Percentiles rank a stretch among this genome's conserved stretches.
phyloP scores from a whole-genome alignment of 78 protist species.

The Guillardia theta region DNA sequence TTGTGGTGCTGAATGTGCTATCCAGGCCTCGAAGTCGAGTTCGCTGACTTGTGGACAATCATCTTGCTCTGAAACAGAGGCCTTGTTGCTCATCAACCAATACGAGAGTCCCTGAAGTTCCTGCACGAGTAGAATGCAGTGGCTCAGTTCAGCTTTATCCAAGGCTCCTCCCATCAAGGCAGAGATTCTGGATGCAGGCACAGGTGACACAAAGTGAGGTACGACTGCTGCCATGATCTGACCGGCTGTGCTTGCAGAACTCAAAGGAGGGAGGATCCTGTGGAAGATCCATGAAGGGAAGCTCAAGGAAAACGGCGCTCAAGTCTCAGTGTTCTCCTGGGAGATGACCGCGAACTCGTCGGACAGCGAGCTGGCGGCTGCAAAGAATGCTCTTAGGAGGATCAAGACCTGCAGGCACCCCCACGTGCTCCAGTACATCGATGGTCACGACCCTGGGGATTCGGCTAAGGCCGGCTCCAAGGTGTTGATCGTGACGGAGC shows the following conservation, averaged over 20 bases:
- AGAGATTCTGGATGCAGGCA: background rate
- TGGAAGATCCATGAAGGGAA: constrained; percentile 8
- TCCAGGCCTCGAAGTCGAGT: too few relatives aligned
- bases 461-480: background rate
- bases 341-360: background rate
- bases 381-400: constrained; percentile 14
- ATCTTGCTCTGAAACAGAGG: too few relatives aligned
- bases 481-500: constrained; percentile 30
- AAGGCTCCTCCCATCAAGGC: constrained; percentile 6
- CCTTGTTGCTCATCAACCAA: too few relatives aligned
- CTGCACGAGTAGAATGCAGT: constrained; percentile 13
- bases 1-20: too few relatives aligned
- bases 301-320: background rate
- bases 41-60: too few relatives aligned
- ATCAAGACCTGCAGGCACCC: constrained; percentile 35
- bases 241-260: background rate
- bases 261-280: background rate
- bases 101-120: too few relatives aligned
- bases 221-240: background rate
- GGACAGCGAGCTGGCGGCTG: background rate
- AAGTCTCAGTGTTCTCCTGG: background rate
- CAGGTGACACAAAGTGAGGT: too few relatives aligned
- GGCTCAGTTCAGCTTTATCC: background rate
- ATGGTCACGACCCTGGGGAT: constrained; percentile 7
- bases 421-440: background rate